These are phyloP conservation scores for Blumeriella jaapii DNA, from an alignment of 2,329 filamentous ascomycete species.

Conservation along the genomic window DNA sequence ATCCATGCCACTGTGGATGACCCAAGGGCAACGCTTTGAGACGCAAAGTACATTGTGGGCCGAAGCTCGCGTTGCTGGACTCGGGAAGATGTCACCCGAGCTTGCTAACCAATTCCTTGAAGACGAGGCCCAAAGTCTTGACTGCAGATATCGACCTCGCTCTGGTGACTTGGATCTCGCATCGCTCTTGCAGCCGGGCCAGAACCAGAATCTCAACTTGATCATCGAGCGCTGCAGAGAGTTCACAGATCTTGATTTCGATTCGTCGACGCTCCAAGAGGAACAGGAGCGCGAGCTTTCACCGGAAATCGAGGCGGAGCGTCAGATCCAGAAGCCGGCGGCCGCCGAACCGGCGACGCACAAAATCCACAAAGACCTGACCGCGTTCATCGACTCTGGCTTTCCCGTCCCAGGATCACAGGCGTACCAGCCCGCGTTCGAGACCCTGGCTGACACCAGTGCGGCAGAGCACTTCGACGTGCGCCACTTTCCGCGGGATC, in stretches of 20 bases:
- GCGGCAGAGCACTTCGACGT: slow-evolving; percentile 28
- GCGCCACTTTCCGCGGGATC: slow-evolving; percentile 23
- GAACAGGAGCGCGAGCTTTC: slow-evolving; percentile 60
- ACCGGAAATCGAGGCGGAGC: slow-evolving; percentile 50
- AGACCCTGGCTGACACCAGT: slow-evolving; percentile 31
- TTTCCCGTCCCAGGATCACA: slow-evolving; percentile 9
- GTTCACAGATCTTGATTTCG: slow-evolving; percentile 26
- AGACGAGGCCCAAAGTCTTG: slow-evolving; percentile 39
- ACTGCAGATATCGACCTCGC: slow-evolving; percentile 34
- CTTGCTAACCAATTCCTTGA: slow-evolving; percentile 30
- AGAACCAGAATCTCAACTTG: not conserved
- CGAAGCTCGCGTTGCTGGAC: not conserved
- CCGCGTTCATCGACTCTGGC: slow-evolving; percentile 31
- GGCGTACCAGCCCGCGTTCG: slow-evolving; percentile 36
- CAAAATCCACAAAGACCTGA: slow-evolving; percentile 33
- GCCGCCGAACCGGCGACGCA: slow-evolving; percentile 32
- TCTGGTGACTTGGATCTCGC: no score
- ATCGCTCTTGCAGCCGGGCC: not conserved
- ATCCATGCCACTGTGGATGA: slow-evolving; percentile 46
- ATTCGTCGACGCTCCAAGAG: slow-evolving; percentile 38
- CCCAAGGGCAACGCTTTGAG: slow-evolving; percentile 42
- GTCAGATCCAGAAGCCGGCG: slow-evolving; percentile 39
- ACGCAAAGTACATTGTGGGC: slow-evolving; percentile 18
- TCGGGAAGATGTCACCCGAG: not conserved
- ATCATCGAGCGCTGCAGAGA: slow-evolving; percentile 29